Percentiles rank a stretch among this genome's conserved stretches.
phyloP scores from a whole-genome alignment of 2,329 filamentous ascomycete genomes.

The Fusarium circinatum region DNA sequence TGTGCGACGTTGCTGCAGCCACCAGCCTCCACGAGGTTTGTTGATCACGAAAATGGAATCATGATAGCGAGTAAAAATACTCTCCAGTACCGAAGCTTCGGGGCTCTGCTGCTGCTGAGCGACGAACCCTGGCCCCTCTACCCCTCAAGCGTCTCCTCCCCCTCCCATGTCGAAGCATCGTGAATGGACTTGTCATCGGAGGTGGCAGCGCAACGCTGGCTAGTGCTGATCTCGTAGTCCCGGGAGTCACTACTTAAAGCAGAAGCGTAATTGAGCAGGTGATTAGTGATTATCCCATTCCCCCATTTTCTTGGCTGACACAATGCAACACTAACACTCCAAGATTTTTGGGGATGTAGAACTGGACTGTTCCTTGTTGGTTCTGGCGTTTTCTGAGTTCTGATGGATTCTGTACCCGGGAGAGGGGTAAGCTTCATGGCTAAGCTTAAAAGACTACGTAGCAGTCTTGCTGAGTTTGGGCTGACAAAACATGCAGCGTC shows the following conservation, averaged over 20 bases:
- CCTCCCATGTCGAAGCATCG: neutral
- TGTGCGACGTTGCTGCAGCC: conserved; percentile 2
- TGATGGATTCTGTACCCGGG: neutral
- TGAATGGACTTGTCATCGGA: conserved; percentile 4
- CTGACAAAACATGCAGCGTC: conserved; percentile 12
- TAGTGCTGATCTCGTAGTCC: conserved; percentile 23
- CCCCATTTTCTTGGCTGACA: conserved; percentile 16
- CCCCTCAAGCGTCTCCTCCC: neutral
- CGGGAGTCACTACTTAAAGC: conserved; percentile 29
- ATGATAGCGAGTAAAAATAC: neutral
- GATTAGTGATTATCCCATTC: neutral
- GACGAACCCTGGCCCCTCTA: neutral
- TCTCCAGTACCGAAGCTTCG: neutral
- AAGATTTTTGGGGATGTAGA: neutral
- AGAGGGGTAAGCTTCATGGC: conserved; percentile 17
- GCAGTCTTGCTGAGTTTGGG: conserved; percentile 1
- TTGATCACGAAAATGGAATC: conserved; percentile 10
- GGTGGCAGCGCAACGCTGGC: neutral
- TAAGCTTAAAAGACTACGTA: conserved; percentile 31
- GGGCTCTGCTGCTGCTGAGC: neutral
- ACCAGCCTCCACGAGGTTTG: neutral
- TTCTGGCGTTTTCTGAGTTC: neutral
- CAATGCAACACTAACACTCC: conserved; percentile 5
- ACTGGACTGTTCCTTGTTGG: neutral
- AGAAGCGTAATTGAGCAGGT: conserved; percentile 15